Percentiles rank a stretch among this genome's conserved stretches.
Evolutionary conservation across 2,329 filamentous ascomycete genomes (phyloP).

Genomic region (Didymella glomerata): DNA sequence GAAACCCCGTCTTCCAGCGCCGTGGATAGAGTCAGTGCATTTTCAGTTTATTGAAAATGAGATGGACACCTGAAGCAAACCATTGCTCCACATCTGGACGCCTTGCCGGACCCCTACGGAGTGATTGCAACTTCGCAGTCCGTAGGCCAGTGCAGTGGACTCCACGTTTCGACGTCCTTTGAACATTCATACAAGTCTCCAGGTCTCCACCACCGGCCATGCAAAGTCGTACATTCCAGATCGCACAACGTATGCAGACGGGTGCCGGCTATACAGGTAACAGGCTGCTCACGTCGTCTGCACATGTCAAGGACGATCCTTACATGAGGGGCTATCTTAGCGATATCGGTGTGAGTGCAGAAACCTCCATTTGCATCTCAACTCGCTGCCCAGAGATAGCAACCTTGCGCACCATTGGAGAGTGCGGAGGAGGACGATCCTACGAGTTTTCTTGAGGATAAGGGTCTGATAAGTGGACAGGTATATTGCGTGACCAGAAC

Average conservation of each 20-base stretch:
- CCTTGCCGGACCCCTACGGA: slow-evolving; percentile 8
- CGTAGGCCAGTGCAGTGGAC: slow-evolving; percentile 7
- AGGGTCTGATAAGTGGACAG: not conserved
- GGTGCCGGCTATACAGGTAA: slow-evolving; percentile 5
- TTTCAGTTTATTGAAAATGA: slow-evolving; percentile 21
- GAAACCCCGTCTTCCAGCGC: slow-evolving; percentile 5
- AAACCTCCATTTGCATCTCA: slow-evolving; percentile 2
- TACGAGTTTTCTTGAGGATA: not conserved
- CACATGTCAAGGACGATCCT: slow-evolving; percentile 9
- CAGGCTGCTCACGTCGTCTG: slow-evolving; percentile 12
- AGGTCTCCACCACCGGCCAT: slow-evolving; percentile 11
- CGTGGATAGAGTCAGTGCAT: slow-evolving; percentile 18
- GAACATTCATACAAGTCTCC: slow-evolving; percentile 14
- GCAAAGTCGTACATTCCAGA: not conserved
- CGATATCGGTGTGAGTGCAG: slow-evolving; percentile 7
- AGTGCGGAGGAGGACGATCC: slow-evolving; percentile 1
- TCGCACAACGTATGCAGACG: slow-evolving; percentile 8
- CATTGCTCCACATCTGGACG: slow-evolving; percentile 16
- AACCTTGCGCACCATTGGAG: not conserved
- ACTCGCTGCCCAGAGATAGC: slow-evolving; percentile 1
- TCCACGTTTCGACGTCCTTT: slow-evolving; percentile 15
- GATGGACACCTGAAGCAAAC: slow-evolving; percentile 22
- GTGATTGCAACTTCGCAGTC: slow-evolving; percentile 8
- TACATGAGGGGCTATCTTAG: slow-evolving; percentile 13
- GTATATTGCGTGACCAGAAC: not conserved